Evolutionary conservation across 202 grass and related monocot species (phyloP).

Genomic region (Setaria viridis): DNA sequence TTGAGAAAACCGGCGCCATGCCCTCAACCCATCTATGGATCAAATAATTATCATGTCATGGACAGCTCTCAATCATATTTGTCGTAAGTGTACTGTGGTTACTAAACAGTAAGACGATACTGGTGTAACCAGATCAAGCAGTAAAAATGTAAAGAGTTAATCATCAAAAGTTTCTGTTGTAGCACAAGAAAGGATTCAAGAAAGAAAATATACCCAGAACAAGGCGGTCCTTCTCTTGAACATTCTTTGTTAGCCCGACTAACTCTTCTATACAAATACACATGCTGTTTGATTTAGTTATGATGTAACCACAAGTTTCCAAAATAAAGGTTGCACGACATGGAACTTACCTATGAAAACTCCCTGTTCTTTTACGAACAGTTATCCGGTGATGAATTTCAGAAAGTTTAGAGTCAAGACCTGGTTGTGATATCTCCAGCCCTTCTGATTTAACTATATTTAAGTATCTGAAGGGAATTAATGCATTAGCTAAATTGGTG

Average conservation of each 20-base stretch:
- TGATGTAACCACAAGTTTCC: conserved; percentile 6
- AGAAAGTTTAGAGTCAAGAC: conserved; percentile 72
- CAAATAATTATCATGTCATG: conserved; percentile 39
- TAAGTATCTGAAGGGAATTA: conserved; percentile 65
- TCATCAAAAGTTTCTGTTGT: conserved; percentile 31
- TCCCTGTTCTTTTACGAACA: conserved; percentile 63
- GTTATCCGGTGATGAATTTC: conserved; percentile 94
- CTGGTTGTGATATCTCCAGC: conserved; percentile 90
- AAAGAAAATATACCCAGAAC: conserved; percentile 71
- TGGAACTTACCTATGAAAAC: conserved; percentile 70
- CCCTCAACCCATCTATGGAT: conserved; percentile 89
- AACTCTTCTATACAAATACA: conserved; percentile 65
- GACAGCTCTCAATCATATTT: conserved; percentile 22
- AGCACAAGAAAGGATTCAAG: conserved; percentile 35
- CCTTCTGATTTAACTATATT: conserved; percentile 88
- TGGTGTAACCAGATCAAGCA: conserved; percentile 7
- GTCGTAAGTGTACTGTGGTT: neutral
- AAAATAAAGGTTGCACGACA: conserved; percentile 35
- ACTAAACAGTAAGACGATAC: conserved; percentile 11
- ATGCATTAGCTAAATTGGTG: conserved; percentile 29
- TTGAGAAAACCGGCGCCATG: conserved; percentile 90
- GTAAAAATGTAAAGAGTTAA: conserved; percentile 28
- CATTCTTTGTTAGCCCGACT: conserved; percentile 66
- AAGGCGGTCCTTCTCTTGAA: conserved; percentile 78
- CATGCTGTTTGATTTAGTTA: conserved; percentile 33